Percentiles rank a stretch among this genome's conserved stretches.
Evolutionary conservation across 176 grass and related monocot species (phyloP).

Genomic region (Musa troglodytarum): DNA sequence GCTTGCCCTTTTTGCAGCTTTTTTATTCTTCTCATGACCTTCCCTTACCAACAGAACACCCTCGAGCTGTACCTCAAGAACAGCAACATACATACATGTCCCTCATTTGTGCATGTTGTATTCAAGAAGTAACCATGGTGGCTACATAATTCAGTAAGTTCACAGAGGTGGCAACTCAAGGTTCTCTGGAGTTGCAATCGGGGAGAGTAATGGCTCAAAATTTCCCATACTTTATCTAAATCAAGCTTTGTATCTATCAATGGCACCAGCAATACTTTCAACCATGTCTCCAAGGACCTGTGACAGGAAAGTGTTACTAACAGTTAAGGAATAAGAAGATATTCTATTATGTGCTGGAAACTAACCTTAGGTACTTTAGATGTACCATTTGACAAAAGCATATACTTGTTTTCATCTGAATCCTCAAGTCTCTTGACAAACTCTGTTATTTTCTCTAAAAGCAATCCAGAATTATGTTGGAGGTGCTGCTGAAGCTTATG

Average conservation of each 20-base stretch:
- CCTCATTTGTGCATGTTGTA: constrained; percentile 39
- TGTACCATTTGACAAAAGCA: constrained; percentile 29
- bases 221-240: constrained; percentile 54
- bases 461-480: constrained; percentile 50
- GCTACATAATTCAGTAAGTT: constrained; percentile 57
- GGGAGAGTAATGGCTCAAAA: constrained; percentile 68
- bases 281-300: constrained; percentile 92
- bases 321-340: not conserved
- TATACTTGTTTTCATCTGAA: constrained; percentile 26
- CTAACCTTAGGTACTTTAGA: constrained; percentile 68
- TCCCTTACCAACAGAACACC: constrained; percentile 46
- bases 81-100: constrained; percentile 48
- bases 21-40: constrained; percentile 47
- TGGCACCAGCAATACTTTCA: constrained; percentile 83
- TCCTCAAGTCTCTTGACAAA: constrained; percentile 53
- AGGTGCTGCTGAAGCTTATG: constrained; percentile 69
- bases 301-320: not conserved
- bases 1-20: constrained; percentile 66
- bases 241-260: constrained; percentile 80
- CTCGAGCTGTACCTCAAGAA: constrained; percentile 59
- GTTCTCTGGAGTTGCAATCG: constrained; percentile 85
- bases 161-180: constrained; percentile 62
- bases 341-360: not conserved
- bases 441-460: constrained; percentile 57
- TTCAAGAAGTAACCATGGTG: constrained; percentile 61